phyloP scores from a whole-genome alignment of 208 protist species.

The Trichomonas vaginalis region DNA sequence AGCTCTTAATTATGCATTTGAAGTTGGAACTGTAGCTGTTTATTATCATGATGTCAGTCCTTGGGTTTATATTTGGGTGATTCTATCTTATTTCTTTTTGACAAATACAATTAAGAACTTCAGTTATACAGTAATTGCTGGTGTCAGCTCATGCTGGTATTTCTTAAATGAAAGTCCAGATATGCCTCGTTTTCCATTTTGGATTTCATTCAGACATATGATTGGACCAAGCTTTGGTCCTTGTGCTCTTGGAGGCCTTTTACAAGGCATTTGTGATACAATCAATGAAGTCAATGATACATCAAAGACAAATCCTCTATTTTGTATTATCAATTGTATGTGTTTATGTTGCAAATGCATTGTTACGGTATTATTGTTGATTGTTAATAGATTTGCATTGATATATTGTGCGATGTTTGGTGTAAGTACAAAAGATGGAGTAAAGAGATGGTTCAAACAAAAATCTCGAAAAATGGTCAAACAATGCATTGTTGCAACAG shows the following conservation, averaged over 20 bases:
- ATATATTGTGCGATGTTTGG: constrained; percentile 6
- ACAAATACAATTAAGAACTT: neutral
- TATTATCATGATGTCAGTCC: neutral
- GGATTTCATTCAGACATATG: neutral
- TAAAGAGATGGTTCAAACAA: neutral
- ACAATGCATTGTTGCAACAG: neutral
- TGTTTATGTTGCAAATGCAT: neutral
- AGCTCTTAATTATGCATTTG: neutral
- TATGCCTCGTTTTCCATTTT: neutral
- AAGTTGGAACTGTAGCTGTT: neutral
- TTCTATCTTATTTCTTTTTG: neutral
- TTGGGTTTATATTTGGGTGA: neutral
- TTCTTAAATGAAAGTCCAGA: neutral
- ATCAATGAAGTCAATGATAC: neutral
- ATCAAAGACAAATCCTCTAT: neutral
- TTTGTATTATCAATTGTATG: neutral
- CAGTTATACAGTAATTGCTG: neutral
- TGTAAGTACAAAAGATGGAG: neutral
- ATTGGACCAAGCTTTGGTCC: neutral
- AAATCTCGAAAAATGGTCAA: neutral
- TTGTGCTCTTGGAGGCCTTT: neutral
- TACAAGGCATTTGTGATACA: neutral
- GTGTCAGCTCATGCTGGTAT: neutral
- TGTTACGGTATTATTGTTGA: neutral
- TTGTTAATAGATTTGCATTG: neutral